These are phyloP conservation scores for Gloeostereum incarnatum DNA, from an alignment of 768 basidiomycete genomes.

Conservation along the genomic window DNA sequence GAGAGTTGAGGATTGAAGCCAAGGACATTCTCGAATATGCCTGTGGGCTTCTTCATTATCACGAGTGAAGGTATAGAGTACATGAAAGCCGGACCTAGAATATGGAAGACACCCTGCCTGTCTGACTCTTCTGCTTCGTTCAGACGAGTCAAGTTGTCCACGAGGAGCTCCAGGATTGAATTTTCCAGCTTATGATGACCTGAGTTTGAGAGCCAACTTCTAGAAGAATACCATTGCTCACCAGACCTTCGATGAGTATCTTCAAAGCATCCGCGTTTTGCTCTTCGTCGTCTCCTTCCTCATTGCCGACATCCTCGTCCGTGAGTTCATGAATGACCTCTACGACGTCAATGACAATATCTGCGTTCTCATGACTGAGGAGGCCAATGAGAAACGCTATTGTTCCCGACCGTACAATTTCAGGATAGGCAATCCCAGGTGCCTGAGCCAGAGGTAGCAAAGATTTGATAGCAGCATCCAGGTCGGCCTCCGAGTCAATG, in stretches of 20 bases:
- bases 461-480: conserved; percentile 80
- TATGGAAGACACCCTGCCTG: conserved; percentile 85
- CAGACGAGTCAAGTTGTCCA: conserved; percentile 81
- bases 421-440: conserved; percentile 79
- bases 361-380: conserved; percentile 91
- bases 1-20: conserved; percentile 78
- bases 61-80: conserved; percentile 1
- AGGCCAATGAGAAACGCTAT: conserved; percentile 70
- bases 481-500: conserved; percentile 96
- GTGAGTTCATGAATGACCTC: conserved; percentile 91
- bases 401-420: conserved; percentile 72
- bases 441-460: conserved; percentile 85
- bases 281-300: conserved; percentile 55
- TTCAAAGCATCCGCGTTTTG: conserved; percentile 59
- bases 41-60: conserved; percentile 22
- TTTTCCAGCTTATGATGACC: conserved; percentile 54
- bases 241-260: conserved; percentile 66
- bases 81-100: conserved; percentile 48
- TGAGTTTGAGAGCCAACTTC: conserved; percentile 1
- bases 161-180: conserved; percentile 79
- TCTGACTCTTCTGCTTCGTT: conserved; percentile 90
- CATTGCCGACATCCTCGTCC: conserved; percentile 89
- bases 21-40: conserved; percentile 88
- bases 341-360: conserved; percentile 94
- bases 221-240: conserved; percentile 26